Conservation (phyloP, 805 yeast species). For the Myxozyma sirexii region DNA sequence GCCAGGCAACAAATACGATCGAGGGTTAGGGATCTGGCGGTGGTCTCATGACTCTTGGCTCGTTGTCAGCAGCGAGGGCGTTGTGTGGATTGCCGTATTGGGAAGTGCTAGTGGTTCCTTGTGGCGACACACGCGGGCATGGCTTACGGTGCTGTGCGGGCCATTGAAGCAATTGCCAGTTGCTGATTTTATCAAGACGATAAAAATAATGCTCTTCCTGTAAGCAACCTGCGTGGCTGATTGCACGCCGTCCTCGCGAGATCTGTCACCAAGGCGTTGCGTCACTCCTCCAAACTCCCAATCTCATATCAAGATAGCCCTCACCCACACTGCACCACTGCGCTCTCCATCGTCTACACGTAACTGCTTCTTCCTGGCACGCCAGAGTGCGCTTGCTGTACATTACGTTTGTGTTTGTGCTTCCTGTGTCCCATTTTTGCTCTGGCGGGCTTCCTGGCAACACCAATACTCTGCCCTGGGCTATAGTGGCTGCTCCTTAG, state of each 20-base stretch:
- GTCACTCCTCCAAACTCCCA: neutral
- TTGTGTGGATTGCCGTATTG: neutral
- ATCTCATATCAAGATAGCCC: too few relatives aligned
- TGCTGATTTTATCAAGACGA: too few relatives aligned
- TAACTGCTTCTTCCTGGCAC: neutral
- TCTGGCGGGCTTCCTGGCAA: slow-evolving; percentile 33
- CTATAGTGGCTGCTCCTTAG: slow-evolving; percentile 7
- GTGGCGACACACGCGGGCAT: too few relatives aligned
- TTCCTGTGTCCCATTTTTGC: slow-evolving; percentile 27
- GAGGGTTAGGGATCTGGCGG: neutral
- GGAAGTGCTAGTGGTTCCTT: neutral
- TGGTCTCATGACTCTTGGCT: neutral
- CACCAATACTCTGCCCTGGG: slow-evolving; percentile 28
- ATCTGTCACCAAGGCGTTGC: too few relatives aligned
- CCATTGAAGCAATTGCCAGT: too few relatives aligned
- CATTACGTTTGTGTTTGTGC: slow-evolving; percentile 19
- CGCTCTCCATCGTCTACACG: too few relatives aligned
- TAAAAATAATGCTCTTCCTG: too few relatives aligned
- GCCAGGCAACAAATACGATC: neutral
- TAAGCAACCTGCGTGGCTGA: too few relatives aligned
- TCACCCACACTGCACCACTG: too few relatives aligned
- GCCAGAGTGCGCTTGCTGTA: neutral
- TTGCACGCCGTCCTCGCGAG: too few relatives aligned
- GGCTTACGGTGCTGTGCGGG: too few relatives aligned
- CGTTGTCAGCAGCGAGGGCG: neutral